Evolutionary conservation across 2,329 filamentous ascomycete species (phyloP).

Genomic region (Hypoxylon sp.): DNA sequence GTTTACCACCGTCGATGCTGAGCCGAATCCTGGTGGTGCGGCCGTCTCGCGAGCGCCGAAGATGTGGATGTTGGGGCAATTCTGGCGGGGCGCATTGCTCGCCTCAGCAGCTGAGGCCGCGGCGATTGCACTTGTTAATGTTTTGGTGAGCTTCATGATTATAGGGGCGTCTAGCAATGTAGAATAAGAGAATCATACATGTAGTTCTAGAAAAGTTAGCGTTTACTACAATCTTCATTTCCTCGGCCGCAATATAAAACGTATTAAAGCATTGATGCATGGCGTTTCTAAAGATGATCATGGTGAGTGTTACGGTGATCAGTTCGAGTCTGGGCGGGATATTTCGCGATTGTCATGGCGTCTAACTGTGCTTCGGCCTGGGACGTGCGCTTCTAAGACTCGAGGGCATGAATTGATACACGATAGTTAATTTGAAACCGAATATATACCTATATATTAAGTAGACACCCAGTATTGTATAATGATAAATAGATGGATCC

Average conservation of each 20-base stretch:
- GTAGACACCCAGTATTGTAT: no score
- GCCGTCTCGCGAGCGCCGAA: conserved; percentile 67
- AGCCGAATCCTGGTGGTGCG: conserved; percentile 62
- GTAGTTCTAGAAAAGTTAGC: no score
- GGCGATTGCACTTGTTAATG: conserved; percentile 8
- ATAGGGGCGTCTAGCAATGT: neutral
- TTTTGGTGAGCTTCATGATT: conserved; percentile 19
- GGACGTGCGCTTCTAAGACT: neutral
- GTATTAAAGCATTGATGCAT: conserved; percentile 28
- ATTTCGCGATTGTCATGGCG: neutral
- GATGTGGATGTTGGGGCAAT: conserved; percentile 63
- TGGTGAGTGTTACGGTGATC: conserved; percentile 9
- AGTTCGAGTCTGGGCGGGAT: conserved; percentile 2
- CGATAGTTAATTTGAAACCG: no score
- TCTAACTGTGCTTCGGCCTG: neutral
- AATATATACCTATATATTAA: neutral
- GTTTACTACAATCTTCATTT: no score
- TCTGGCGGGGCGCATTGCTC: conserved; percentile 6
- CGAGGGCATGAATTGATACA: neutral
- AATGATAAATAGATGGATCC: neutral
- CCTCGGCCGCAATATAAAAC: neutral
- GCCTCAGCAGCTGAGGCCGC: conserved; percentile 6
- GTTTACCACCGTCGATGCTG: conserved; percentile 61
- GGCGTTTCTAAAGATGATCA: conserved; percentile 28
- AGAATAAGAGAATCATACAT: no score